Evolutionary conservation across 2,329 filamentous ascomycete genomes (phyloP), one percentile per base, ranked within the genome.

Genomic region (Exophiala phaeomuriformis): DNA sequence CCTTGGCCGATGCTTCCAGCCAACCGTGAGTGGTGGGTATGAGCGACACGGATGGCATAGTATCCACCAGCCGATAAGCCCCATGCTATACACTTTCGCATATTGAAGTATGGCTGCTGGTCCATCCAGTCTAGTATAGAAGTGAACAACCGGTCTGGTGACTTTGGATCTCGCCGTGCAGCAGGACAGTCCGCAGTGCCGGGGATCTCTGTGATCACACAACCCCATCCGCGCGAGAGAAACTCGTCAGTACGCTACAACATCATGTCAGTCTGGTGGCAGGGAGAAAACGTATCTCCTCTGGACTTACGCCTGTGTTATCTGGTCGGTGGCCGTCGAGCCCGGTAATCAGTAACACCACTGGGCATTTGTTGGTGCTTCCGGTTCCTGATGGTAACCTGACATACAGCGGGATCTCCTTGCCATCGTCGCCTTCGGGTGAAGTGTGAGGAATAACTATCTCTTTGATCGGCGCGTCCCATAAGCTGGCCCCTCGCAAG

Each of bases 161-260:
- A 76, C 5, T 68, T 65, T 0, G 83, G 77, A 63, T 87, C 84
- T 0, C 73, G 71, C 31, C 80, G 72, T 57, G 83, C 80, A 0
- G 83, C 80, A 0, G 83, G 83, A 55, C 78, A 85, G 65, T 87
- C 83, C 3, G 81, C 83, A 1, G 82, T 84, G 0, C 82, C 82
- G 0, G 81, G 82, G 52, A 85, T 83, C 67, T 86, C 84, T 5
- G 75, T 75, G 28, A 84, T 77, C 2, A 86, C 74, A 6, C 71
- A 72, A 1, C 74, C 83, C 82, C 83, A 86, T 2, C 82, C 83
- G 40, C 82, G 77, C 1, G 72, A 66, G 4, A 83, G 68, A 62
- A 85, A 83, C 68, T 84, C 82, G 48, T 85, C 72, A 40, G 75
- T 78, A 0, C 82, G 76, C 48, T 72, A 69, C 53, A 64, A 67